Conservation (phyloP, 1,139 yeast genomes). For the Komagataea norvegica region DNA sequence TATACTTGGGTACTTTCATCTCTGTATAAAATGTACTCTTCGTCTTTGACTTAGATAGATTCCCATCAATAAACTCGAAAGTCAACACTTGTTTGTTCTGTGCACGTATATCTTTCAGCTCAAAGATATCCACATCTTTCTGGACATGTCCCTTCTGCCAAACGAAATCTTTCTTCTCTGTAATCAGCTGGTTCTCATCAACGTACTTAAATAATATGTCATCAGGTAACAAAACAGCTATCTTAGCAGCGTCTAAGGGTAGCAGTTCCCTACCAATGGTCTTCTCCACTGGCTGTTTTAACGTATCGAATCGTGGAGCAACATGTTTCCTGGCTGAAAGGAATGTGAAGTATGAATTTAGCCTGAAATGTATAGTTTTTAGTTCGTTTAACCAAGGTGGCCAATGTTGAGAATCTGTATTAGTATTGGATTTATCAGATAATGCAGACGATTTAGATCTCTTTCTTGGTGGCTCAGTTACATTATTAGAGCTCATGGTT, state of each 20-base stretch:
- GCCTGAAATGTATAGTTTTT: conserved; percentile 40
- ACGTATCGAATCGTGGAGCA: conserved; percentile 47
- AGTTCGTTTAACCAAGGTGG: conserved; percentile 33
- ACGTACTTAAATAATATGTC: conserved; percentile 70
- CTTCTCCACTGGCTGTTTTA: conserved; percentile 44
- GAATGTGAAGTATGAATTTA: conserved; percentile 54
- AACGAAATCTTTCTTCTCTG: conserved; percentile 44
- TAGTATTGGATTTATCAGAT: no score
- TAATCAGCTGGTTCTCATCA: conserved; percentile 60
- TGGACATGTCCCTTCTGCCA: conserved; percentile 42
- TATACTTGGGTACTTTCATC: conserved; percentile 40
- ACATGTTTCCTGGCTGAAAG: conserved; percentile 51
- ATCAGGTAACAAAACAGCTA: conserved; percentile 59
- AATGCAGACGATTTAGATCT: not conserved
- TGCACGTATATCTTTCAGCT: conserved; percentile 35
- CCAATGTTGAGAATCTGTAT: conserved; percentile 14
- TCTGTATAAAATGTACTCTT: conserved; percentile 31
- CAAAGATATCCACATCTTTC: conserved; percentile 46
- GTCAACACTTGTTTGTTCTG: conserved; percentile 49
- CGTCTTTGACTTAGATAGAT: conserved; percentile 39
- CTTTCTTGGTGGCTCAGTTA: not conserved
- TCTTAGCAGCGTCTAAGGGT: conserved; percentile 54
- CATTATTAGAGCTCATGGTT: not conserved
- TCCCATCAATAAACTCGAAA: conserved; percentile 76
- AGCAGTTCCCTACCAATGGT: conserved; percentile 36